A percentile compares a stretch with the other conserved stretches of the same genome.
phyloP scores from a whole-genome alignment of 768 basidiomycete species.

The Termitomyces sp. region DNA sequence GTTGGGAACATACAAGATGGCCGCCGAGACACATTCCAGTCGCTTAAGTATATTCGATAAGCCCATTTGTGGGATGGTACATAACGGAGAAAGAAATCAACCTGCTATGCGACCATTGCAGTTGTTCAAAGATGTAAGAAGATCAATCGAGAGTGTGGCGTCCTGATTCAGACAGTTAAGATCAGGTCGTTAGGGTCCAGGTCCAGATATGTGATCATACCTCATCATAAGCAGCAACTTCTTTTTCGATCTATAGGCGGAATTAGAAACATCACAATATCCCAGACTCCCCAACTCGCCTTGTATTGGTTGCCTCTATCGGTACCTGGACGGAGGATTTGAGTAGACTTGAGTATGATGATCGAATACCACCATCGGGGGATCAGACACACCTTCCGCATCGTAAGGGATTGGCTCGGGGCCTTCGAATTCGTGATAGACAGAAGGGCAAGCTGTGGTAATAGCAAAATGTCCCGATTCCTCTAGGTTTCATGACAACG shows the following conservation, averaged over 20 bases:
- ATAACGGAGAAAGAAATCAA: conserved; percentile 22
- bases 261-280: not conserved
- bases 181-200: not conserved
- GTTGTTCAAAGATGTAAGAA: conserved; percentile 68
- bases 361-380: not conserved
- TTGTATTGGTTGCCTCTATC: conserved; percentile 94
- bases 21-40: conserved; percentile 94
- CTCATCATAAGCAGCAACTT: conserved; percentile 85
- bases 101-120: conserved; percentile 93
- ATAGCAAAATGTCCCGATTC: not conserved
- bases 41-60: conserved; percentile 34
- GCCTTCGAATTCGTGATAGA: conserved; percentile 91
- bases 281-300: conserved; percentile 34
- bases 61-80: not conserved
- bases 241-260: conserved; percentile 76
- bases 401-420: conserved; percentile 90
- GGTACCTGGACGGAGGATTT: conserved; percentile 48
- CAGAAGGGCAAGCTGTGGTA: conserved; percentile 70
- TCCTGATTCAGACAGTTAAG: conserved; percentile 48
- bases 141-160: conserved; percentile 71
- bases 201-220: conserved; percentile 41
- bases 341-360: conserved; percentile 1
- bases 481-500: not conserved
- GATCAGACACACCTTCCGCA: conserved; percentile 56
- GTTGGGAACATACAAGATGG: conserved; percentile 59